A percentile compares a stretch with the other conserved stretches of the same genome.
phyloP scores from a whole-genome alignment of 2,329 filamentous ascomycete species.

The Xylaria sp. region DNA sequence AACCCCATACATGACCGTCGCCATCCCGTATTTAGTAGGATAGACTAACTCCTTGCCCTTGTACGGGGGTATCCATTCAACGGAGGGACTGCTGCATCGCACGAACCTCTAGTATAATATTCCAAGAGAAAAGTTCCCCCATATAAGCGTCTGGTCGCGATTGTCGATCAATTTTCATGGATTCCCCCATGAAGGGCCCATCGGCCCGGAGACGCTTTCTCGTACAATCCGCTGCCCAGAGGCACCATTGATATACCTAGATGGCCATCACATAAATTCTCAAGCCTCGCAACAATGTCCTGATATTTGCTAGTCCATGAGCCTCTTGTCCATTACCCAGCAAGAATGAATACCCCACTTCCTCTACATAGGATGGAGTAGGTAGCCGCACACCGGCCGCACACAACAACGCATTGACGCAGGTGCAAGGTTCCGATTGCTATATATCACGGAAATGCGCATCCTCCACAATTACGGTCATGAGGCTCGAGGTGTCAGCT shows the following conservation, averaged over 20 bases:
- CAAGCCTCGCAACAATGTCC: not conserved
- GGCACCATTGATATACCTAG: not conserved
- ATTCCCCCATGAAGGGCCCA: not conserved
- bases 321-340: not conserved
- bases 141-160: no score
- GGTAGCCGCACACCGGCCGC: slow-evolving; percentile 37
- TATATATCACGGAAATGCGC: slow-evolving; percentile 16
- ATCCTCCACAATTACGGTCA: not conserved
- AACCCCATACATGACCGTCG: slow-evolving; percentile 7
- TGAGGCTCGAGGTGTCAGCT: not conserved
- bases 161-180: not conserved
- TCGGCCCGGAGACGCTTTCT: not conserved
- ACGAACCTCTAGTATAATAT: not conserved
- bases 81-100: not conserved
- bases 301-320: not conserved
- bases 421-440: slow-evolving; percentile 38
- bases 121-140: not conserved
- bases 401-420: slow-evolving; percentile 46
- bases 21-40: not conserved
- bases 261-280: not conserved
- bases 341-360: slow-evolving; percentile 5
- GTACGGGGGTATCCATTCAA: slow-evolving; percentile 7
- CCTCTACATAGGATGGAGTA: slow-evolving; percentile 7
- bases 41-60: slow-evolving; percentile 2
- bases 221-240: not conserved